A percentile compares a stretch with the other conserved stretches of the same genome.
Evolutionary conservation across 805 yeast genomes (phyloP).

Genomic region (Zygoascus bituminiphila): DNA sequence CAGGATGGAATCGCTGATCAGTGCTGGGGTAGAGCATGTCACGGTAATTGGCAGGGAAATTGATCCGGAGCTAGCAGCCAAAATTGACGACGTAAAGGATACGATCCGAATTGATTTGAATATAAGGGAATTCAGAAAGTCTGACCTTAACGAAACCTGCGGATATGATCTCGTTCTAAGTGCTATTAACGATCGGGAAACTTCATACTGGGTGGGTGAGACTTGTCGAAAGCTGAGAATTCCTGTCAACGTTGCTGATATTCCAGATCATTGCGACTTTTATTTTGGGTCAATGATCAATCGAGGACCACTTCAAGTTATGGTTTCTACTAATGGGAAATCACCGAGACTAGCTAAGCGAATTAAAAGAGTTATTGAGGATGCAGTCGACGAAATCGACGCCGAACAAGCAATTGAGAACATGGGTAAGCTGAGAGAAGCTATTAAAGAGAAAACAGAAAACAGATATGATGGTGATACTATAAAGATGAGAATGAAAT

Average conservation of each 20-base stretch:
- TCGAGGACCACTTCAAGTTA: conserved; percentile 64
- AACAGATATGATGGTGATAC: conserved; percentile 37
- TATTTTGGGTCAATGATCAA: conserved; percentile 75
- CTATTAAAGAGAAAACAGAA: conserved; percentile 38
- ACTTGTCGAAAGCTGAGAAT: conserved; percentile 37
- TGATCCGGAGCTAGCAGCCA: conserved; percentile 31
- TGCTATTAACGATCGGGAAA: conserved; percentile 46
- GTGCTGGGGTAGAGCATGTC: conserved; percentile 55
- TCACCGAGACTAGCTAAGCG: conserved; percentile 67
- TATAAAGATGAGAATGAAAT: conserved; percentile 57
- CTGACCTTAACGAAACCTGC: conserved; percentile 16
- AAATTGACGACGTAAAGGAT: conserved; percentile 38
- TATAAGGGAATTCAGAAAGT: conserved; percentile 12
- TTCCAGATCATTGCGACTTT: conserved; percentile 76
- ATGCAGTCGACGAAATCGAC: conserved; percentile 33
- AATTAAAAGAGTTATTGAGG: conserved; percentile 48
- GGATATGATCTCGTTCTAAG: conserved; percentile 59
- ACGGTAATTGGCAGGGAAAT: conserved; percentile 49
- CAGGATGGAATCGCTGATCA: conserved; percentile 55
- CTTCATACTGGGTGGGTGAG: conserved; percentile 50
- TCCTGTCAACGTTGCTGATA: conserved; percentile 75
- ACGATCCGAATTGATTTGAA: neutral
- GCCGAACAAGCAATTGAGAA: conserved; percentile 51
- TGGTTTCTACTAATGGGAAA: conserved; percentile 78
- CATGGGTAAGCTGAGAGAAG: conserved; percentile 46